Conservation (phyloP, 176 grass and related monocot species). For the Bonia amplexicaulis region DNA sequence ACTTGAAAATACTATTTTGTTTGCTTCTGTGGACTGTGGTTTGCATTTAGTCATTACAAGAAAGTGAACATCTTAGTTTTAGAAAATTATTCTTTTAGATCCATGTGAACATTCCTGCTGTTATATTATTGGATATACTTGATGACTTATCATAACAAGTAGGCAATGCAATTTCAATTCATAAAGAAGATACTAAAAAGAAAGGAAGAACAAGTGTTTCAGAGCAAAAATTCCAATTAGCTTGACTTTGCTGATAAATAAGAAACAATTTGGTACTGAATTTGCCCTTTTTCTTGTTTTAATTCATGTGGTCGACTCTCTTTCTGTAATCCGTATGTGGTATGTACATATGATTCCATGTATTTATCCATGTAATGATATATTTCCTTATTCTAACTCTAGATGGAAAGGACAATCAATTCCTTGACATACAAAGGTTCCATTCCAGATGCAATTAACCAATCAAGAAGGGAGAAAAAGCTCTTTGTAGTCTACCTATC, state of each 20-base stretch:
- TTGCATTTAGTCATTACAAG: not conserved
- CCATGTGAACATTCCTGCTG: not conserved
- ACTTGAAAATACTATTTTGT: not conserved
- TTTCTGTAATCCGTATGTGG: not conserved
- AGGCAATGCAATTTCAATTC: not conserved
- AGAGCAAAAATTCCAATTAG: not conserved
- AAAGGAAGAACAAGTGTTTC: not conserved
- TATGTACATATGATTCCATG: not conserved
- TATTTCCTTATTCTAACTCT: slow-evolving; percentile 12
- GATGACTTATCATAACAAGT: not conserved
- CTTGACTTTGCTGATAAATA: not conserved
- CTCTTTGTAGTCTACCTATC: slow-evolving; percentile 96
- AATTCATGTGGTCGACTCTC: not conserved
- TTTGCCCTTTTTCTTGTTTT: not conserved
- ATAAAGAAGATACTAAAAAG: not conserved
- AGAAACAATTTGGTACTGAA: not conserved
- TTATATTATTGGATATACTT: not conserved
- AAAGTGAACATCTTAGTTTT: not conserved
- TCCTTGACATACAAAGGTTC: slow-evolving; percentile 74
- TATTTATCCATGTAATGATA: slow-evolving; percentile 5
- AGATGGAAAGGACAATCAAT: slow-evolving; percentile 68
- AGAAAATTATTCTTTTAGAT: slow-evolving; percentile 6
- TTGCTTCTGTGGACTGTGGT: not conserved
- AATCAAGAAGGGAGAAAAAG: slow-evolving; percentile 78
- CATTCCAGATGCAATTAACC: slow-evolving; percentile 73